phyloP scores from a whole-genome alignment of 805 yeast species.

The Suhomyces kilbournensis region DNA sequence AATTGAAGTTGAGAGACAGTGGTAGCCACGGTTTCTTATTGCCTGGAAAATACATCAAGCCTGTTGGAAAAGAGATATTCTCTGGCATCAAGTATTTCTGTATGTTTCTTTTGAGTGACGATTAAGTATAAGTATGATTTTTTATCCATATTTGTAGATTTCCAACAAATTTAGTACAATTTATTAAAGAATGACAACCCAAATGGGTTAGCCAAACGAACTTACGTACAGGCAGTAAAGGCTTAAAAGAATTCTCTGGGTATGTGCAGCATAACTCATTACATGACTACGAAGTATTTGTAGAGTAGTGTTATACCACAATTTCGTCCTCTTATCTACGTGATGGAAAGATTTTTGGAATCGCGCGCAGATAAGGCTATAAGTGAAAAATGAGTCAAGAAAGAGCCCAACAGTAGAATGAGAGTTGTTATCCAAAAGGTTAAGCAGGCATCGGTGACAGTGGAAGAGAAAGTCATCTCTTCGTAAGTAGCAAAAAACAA shows the following conservation, averaged over 20 bases:
- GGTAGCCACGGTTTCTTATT: constrained; percentile 81
- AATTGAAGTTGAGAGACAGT: constrained; percentile 74
- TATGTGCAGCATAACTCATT: neutral
- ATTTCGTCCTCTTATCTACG: neutral
- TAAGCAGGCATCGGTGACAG: constrained; percentile 84
- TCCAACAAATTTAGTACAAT: neutral
- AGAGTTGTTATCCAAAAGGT: constrained; percentile 89
- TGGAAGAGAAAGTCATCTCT: constrained; percentile 67
- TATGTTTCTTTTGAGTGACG: constrained; percentile 23
- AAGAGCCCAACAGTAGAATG: constrained; percentile 42
- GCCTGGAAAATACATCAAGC: constrained; percentile 64
- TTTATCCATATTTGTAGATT: neutral
- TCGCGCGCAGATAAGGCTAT: neutral
- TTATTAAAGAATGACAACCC: neutral
- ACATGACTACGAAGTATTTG: neutral
- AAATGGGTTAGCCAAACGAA: no score
- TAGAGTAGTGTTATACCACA: neutral
- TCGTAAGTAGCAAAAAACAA: constrained; percentile 31
- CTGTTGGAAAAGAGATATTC: constrained; percentile 75
- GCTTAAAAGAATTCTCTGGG: neutral
- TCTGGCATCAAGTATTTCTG: constrained; percentile 66
- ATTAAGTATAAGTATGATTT: neutral
- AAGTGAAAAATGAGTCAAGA: neutral
- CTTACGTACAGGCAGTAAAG: no score
- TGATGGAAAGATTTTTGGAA: neutral